These are phyloP conservation scores for Acanthamoeba lugdunensis DNA, from an alignment of 208 protist genomes.

Conservation along the genomic window DNA sequence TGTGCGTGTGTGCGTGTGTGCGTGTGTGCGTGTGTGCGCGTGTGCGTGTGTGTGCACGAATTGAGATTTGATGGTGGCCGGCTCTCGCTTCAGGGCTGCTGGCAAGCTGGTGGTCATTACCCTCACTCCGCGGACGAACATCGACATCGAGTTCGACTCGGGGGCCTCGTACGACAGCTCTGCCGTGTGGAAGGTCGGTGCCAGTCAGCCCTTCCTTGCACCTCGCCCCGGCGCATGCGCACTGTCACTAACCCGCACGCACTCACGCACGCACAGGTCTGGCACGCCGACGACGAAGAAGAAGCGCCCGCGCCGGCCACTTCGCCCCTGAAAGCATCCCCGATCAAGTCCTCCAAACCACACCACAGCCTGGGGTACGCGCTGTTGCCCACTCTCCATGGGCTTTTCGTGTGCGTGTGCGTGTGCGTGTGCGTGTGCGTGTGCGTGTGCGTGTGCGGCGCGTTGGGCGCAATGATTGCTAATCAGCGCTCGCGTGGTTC, in stretches of 20 bases:
- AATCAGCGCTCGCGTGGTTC: no score
- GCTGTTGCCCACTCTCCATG: no score
- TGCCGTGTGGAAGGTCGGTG: slow-evolving; percentile 30
- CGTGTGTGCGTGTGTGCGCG: no score
- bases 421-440: no score
- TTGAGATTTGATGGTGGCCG: neutral
- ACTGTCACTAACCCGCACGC: neutral
- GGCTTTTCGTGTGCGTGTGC: neutral
- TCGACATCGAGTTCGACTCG: slow-evolving; percentile 37
- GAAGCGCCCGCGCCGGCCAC: neutral
- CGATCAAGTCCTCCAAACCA: neutral
- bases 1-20: no score
- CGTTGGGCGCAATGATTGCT: no score
- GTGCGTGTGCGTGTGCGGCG: no score
- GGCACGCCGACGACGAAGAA: slow-evolving; percentile 34
- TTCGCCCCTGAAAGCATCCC: neutral
- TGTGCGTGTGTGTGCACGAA: no score
- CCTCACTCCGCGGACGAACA: neutral
- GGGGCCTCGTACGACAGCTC: slow-evolving; percentile 39
- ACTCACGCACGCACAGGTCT: slow-evolving; percentile 21
- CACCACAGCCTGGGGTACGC: neutral
- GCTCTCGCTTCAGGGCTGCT: neutral
- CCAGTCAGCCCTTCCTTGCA: neutral
- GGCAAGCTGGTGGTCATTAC: slow-evolving; percentile 47
- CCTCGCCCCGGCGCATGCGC: neutral